These are phyloP conservation scores for Solanum lycopersicoides DNA, from an alignment of 257 asterid genomes.

Conservation along the genomic window DNA sequence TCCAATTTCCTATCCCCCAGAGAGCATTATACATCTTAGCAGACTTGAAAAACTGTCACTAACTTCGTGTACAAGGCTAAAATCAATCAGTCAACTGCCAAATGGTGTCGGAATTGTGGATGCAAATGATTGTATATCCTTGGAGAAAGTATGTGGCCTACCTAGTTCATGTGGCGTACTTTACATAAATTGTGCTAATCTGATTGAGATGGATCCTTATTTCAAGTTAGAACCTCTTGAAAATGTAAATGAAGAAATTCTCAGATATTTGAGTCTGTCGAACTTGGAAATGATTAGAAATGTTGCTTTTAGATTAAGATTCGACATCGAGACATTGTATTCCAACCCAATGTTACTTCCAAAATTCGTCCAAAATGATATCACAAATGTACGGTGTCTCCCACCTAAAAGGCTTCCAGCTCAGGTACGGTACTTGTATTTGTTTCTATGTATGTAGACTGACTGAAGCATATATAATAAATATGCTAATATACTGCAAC, in stretches of 20 bases:
- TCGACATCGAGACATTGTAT: not conserved
- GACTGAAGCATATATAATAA: not conserved
- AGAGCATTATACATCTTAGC: not conserved
- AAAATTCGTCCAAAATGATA: not conserved
- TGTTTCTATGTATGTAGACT: not conserved
- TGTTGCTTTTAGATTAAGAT: not conserved
- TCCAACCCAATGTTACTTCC: not conserved
- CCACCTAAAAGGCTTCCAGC: not conserved
- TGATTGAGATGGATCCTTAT: not conserved
- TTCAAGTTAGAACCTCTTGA: constrained; percentile 1
- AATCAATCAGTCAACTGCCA: not conserved
- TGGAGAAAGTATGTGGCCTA: not conserved
- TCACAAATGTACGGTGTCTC: not conserved
- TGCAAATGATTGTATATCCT: not conserved
- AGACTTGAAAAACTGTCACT: not conserved
- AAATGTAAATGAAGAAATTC: not conserved
- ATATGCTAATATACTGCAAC: not conserved
- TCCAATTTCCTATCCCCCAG: not conserved
- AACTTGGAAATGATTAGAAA: not conserved
- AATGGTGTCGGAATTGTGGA: not conserved
- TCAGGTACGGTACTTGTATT: not conserved
- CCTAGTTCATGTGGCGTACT: not conserved
- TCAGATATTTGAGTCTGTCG: not conserved
- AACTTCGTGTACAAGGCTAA: not conserved
- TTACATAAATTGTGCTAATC: not conserved